Base-by-base conservation (phyloP, 306 rosid species). In the Cajanus cajan region DNA sequence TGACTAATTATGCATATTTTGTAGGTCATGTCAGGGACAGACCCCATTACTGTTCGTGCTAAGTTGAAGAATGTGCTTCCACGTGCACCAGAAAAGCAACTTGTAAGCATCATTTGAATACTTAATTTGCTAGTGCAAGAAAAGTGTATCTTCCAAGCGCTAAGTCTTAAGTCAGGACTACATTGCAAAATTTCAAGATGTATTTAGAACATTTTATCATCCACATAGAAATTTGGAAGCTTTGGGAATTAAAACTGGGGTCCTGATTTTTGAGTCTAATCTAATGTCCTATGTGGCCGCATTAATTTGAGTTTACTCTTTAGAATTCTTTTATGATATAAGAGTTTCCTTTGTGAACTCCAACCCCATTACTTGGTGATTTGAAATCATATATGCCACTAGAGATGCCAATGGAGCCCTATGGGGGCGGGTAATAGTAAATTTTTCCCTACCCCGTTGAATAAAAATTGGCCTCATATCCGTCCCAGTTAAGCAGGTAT, bases 51-150 rank as follows among this genome's bases (percentile, higher is more conserved):
- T n/a, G 71, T 94, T 77, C 98, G 98, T 54, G 85, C 90, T 45
- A 88, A 83, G 79, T 81, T 94, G 82, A 89, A 93, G 89, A 61
- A 90, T 61, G 93, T 75, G 39, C 93, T 94, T 78, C 98, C 97
- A 41, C 92, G 4, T 36, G 98, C 97, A 51, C 98, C 97, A 4
- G 89, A 89, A 77, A 94, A 92, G 87, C 98, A 94, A 86, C 95
- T 90, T 79, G 98, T 94, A 76, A 88, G 97, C 76, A 76, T 51
- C 36, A 31, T 51, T 52, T 77, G 52, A 63, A 48, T 59, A 51
- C n/a, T n/a, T n/a, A n/a, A n/a, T n/a, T 67, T 45, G 36, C 9
- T 28, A 61, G n/a, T 41, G 71, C 33, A 63, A 37, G 10, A 18
- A 15, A 71, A 68, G 21, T 71, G 45, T 51, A 37, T 63, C n/a